Conservation (phyloP, 495 filamentous ascomycete genomes). For the Penicillium lagena region DNA sequence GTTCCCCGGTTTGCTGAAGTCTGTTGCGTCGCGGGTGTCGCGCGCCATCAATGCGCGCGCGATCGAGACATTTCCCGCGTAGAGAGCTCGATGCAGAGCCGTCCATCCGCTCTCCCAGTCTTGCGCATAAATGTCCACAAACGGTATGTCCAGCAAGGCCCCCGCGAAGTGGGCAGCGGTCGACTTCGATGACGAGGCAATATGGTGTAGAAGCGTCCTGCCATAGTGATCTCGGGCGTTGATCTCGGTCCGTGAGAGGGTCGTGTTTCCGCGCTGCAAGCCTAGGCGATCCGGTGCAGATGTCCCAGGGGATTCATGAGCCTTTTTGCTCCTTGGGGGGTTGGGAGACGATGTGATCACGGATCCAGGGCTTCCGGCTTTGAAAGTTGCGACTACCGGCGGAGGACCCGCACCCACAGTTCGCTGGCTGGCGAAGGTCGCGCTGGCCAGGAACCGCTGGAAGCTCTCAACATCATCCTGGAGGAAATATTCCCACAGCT, state of each 20-base stretch:
- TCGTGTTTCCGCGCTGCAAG: constrained; percentile 8
- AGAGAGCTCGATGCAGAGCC: constrained; percentile 83
- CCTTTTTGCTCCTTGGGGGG: constrained; percentile 33
- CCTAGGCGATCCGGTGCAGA: constrained; percentile 17
- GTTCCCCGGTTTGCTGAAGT: constrained; percentile 38
- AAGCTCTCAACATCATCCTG: constrained; percentile 94
- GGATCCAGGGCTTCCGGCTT: constrained; percentile 42
- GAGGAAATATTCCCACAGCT: constrained; percentile 92
- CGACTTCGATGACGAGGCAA: constrained; percentile 65
- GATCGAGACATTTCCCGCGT: constrained; percentile 84
- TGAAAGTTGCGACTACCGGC: constrained; percentile 20
- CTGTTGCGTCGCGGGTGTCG: constrained; percentile 60
- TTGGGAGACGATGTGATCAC: constrained; percentile 44
- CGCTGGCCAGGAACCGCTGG: constrained; percentile 69
- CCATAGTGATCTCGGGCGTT: constrained; percentile 76
- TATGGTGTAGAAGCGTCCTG: constrained; percentile 77
- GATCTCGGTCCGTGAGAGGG: constrained; percentile 61
- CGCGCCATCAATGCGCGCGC: constrained; percentile 72
- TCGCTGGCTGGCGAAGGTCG: constrained; percentile 37
- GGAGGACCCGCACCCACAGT: constrained; percentile 17
- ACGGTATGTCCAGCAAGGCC: constrained; percentile 71
- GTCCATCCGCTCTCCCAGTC: constrained; percentile 96
- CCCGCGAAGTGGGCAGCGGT: constrained; percentile 65
- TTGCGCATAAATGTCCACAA: constrained; percentile 78
- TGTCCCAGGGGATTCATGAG: constrained; percentile 21